Percentiles rank a stretch among this genome's conserved stretches.
Conservation (phyloP, 306 rosid species). For the Vigna angularis region DNA sequence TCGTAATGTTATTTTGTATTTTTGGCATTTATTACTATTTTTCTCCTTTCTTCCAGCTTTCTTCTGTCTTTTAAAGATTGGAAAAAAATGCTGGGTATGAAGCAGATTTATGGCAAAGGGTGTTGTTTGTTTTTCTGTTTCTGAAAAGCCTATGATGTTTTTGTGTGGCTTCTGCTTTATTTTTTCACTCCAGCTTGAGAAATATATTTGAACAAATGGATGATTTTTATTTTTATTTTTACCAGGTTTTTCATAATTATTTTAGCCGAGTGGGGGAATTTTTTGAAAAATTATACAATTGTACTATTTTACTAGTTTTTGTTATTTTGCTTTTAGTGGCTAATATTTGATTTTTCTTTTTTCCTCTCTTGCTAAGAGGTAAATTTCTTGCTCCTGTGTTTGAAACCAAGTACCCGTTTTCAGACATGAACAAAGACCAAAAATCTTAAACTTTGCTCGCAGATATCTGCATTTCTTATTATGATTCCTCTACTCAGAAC, state of each 20-base stretch:
- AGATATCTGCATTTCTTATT: slow-evolving; percentile 39
- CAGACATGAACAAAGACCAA: slow-evolving; percentile 24
- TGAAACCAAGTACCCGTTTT: slow-evolving; percentile 25
- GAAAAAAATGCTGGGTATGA: slow-evolving; percentile 40
- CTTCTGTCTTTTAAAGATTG: slow-evolving; percentile 44
- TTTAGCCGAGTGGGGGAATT: slow-evolving; percentile 29
- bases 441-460: slow-evolving; percentile 4
- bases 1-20: background rate
- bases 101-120: slow-evolving; percentile 41
- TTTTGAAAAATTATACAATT: background rate
- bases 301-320: slow-evolving; percentile 39
- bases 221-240: background rate
- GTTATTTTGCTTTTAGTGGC: slow-evolving; percentile 38
- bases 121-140: slow-evolving; percentile 29
- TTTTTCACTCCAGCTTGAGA: slow-evolving; percentile 30
- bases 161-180: slow-evolving; percentile 15
- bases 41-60: slow-evolving; percentile 42
- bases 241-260: slow-evolving; percentile 9
- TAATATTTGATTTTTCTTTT: background rate
- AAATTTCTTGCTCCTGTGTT: slow-evolving; percentile 36
- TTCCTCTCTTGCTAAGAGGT: slow-evolving; percentile 37
- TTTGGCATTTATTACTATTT: slow-evolving; percentile 33
- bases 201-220: slow-evolving; percentile 43
- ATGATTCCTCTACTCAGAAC: slow-evolving; percentile 31
- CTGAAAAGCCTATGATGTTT: slow-evolving; percentile 35